Percentiles rank a stretch among this genome's conserved stretches.
Conservation (phyloP, 495 filamentous ascomycete species). For the Hyaloscypha bicolor region DNA sequence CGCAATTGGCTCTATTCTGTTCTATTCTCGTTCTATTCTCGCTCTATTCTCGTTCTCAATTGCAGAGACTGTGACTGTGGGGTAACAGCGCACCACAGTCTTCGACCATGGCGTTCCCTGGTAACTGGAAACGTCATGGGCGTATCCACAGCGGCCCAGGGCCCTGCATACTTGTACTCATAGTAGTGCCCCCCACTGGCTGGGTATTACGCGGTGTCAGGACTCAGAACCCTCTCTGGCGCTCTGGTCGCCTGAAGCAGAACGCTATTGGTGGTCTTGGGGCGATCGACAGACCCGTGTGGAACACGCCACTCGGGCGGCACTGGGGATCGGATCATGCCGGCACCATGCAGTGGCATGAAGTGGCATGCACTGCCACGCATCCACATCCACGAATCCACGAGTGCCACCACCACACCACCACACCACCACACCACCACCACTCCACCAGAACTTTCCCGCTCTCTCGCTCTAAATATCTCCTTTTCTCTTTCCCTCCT, state of each 20-base stretch:
- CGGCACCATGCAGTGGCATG: no score
- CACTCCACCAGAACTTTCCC: neutral
- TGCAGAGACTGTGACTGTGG: neutral
- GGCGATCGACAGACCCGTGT: neutral
- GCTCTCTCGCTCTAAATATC: neutral
- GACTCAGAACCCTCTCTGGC: neutral
- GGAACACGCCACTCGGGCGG: neutral
- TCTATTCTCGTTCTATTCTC: no score
- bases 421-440: no score
- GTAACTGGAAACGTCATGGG: neutral
- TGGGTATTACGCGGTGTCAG: constrained; percentile 2
- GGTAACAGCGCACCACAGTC: neutral
- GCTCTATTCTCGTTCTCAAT: neutral
- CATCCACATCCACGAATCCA: no score
- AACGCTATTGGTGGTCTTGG: neutral
- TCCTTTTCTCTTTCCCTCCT: neutral
- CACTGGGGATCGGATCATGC: neutral
- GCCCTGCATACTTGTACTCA: no score
- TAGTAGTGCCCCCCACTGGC: neutral
- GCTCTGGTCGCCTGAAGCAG: neutral
- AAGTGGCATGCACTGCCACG: neutral
- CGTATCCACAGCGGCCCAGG: neutral
- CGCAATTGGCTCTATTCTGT: neutral
- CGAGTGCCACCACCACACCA: neutral
- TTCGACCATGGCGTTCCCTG: neutral